Percentiles rank a stretch among this genome's conserved stretches.
Evolutionary conservation across 1,284 basidiomycete genomes (phyloP).

Genomic region (Tranzscheliella williamsii): DNA sequence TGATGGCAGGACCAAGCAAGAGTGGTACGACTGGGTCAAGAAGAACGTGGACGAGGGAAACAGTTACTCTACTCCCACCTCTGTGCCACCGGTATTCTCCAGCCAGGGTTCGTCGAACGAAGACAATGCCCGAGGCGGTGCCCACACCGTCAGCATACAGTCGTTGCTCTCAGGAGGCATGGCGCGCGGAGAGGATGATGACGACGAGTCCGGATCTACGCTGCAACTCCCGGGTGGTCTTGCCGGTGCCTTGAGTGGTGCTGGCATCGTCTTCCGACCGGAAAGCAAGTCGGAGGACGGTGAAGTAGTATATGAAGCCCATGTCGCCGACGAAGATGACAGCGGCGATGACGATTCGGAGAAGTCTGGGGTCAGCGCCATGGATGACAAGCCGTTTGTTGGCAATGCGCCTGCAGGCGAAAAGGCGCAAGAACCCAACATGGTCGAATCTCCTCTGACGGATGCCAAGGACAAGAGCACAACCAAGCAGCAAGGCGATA

Average conservation of each 20-base stretch:
- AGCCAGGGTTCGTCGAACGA: constrained; percentile 8
- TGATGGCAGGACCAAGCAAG: constrained; percentile 80
- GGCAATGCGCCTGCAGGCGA: constrained; percentile 2
- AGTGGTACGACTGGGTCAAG: constrained; percentile 91
- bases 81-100: constrained; percentile 62
- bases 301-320: constrained; percentile 52
- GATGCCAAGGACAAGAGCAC: constrained; percentile 23
- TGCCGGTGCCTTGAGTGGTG: constrained; percentile 48
- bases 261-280: constrained; percentile 55
- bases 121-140: constrained; percentile 23
- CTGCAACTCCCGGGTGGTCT: constrained; percentile 42
- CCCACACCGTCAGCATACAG: constrained; percentile 48
- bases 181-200: constrained; percentile 38
- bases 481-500: not conserved
- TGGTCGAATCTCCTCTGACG: constrained; percentile 41
- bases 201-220: constrained; percentile 30
- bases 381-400: not conserved
- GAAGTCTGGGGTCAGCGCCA: constrained; percentile 7
- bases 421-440: constrained; percentile 24
- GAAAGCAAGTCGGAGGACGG: constrained; percentile 45
- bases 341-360: constrained; percentile 38
- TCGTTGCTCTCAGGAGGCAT: constrained; percentile 54
- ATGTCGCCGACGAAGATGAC: constrained; percentile 51
- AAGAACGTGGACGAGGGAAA: constrained; percentile 73
- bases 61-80: constrained; percentile 72